phyloP scores from a whole-genome alignment of 176 grass and related monocot genomes.

The Ensete glaucum region DNA sequence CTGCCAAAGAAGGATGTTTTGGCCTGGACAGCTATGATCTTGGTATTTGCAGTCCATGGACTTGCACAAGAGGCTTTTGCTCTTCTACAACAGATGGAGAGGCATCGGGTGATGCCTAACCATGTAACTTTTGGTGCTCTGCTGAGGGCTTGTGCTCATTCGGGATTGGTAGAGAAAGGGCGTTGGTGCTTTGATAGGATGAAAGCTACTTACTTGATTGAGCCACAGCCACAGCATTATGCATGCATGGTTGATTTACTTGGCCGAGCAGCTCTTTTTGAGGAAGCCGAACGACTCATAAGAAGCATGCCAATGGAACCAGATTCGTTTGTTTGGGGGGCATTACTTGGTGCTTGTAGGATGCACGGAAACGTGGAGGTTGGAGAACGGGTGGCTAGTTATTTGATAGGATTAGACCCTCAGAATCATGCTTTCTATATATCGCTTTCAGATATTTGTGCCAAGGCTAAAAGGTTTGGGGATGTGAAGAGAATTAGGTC shows the following conservation, averaged over 20 bases:
- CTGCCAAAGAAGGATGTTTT: constrained; percentile 10
- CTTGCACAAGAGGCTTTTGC: constrained; percentile 16
- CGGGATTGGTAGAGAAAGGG: background rate
- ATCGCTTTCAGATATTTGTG: constrained; percentile 19
- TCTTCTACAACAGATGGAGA: constrained; percentile 5
- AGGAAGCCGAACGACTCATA: constrained; percentile 9
- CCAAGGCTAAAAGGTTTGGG: constrained; percentile 8
- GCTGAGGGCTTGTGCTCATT: constrained; percentile 15
- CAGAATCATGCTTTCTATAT: constrained; percentile 16
- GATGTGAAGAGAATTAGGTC: constrained; percentile 10
- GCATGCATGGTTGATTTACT: constrained; percentile 20
- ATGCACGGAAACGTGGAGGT: constrained; percentile 16
- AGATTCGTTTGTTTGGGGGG: constrained; percentile 15
- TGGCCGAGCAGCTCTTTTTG: constrained; percentile 9
- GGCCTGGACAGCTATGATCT: constrained; percentile 20
- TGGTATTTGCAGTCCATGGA: constrained; percentile 3
- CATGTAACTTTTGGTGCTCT: constrained; percentile 16
- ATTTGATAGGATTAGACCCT: constrained; percentile 11
- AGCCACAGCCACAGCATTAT: constrained; percentile 14
- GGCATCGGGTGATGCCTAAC: background rate
- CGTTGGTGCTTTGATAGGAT: constrained; percentile 8
- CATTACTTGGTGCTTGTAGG: constrained; percentile 18
- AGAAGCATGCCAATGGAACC: constrained; percentile 14
- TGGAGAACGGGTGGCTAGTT: constrained; percentile 5
- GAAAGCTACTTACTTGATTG: constrained; percentile 6